A percentile compares a stretch with the other conserved stretches of the same genome.
These are phyloP conservation scores for Ceratocystis destructans DNA, from an alignment of 2,329 filamentous ascomycete genomes.

Conservation along the genomic window DNA sequence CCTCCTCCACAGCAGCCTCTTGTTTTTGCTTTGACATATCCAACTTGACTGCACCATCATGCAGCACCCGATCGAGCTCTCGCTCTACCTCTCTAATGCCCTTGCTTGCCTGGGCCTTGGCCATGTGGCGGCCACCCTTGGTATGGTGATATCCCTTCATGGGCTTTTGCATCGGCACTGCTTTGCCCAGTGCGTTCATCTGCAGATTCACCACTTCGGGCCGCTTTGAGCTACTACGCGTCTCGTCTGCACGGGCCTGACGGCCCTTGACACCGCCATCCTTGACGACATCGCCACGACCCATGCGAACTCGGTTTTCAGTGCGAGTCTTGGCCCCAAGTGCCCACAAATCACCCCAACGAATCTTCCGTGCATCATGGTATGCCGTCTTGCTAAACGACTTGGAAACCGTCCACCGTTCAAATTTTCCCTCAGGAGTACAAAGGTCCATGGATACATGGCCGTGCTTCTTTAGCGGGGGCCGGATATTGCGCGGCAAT, in stretches of 20 bases:
- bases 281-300: constrained; percentile 30
- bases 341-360: constrained; percentile 92
- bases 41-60: constrained; percentile 12
- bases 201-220: constrained; percentile 17
- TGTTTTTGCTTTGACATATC: not conserved
- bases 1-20: not conserved
- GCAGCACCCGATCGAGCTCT: constrained; percentile 16
- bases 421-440: constrained; percentile 69
- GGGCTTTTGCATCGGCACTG: constrained; percentile 18
- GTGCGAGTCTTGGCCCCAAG: constrained; percentile 81
- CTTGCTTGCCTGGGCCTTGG: constrained; percentile 14
- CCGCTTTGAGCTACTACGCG: constrained; percentile 5
- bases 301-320: constrained; percentile 45
- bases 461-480: constrained; percentile 73
- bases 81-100: constrained; percentile 11
- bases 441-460: constrained; percentile 87
- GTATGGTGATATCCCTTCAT: constrained; percentile 19
- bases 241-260: constrained; percentile 12
- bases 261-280: constrained; percentile 19
- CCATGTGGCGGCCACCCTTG: constrained; percentile 18
- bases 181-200: constrained; percentile 18
- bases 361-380: constrained; percentile 78
- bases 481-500: constrained; percentile 64
- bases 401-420: constrained; percentile 85
- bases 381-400: constrained; percentile 72